These are phyloP conservation scores for Gentiana straminea DNA, from an alignment of 257 asterid species.

Conservation along the genomic window DNA sequence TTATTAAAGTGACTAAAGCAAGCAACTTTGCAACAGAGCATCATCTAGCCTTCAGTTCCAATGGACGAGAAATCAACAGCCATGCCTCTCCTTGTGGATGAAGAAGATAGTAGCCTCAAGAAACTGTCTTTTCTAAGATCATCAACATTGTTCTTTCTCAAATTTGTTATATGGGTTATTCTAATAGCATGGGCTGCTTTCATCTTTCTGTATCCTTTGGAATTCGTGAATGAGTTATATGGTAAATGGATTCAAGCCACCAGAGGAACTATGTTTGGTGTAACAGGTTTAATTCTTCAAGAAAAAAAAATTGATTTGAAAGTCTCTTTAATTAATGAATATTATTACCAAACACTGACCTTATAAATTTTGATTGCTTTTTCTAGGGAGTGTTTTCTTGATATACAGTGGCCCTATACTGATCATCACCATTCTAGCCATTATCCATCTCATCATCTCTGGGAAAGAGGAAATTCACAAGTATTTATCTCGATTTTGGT, in stretches of 20 bases:
- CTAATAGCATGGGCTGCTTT: constrained; percentile 55
- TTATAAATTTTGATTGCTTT: constrained; percentile 6
- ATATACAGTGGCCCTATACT: constrained; percentile 60
- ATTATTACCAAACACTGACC: not conserved
- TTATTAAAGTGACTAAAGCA: not conserved
- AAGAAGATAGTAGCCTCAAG: constrained; percentile 21
- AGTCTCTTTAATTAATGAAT: not conserved
- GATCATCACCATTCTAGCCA: constrained; percentile 53
- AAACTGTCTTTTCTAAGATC: constrained; percentile 23
- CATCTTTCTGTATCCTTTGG: constrained; percentile 38
- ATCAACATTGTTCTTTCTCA: constrained; percentile 40
- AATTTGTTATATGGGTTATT: constrained; percentile 40
- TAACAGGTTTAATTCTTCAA: constrained; percentile 26
- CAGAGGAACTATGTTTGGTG: constrained; percentile 29
- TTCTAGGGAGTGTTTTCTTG: constrained; percentile 43
- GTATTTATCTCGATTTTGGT: constrained; percentile 14
- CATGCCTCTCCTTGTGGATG: constrained; percentile 35
- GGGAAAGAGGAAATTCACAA: constrained; percentile 32
- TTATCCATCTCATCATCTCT: constrained; percentile 30
- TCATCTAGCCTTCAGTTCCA: not conserved
- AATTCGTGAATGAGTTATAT: constrained; percentile 5
- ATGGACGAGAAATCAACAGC: constrained; percentile 42
- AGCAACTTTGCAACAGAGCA: not conserved
- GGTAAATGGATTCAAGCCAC: constrained; percentile 14
- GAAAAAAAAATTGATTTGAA: not conserved